phyloP scores from a whole-genome alignment of 768 basidiomycete genomes.

The Porphyrellus cyaneotinctus region DNA sequence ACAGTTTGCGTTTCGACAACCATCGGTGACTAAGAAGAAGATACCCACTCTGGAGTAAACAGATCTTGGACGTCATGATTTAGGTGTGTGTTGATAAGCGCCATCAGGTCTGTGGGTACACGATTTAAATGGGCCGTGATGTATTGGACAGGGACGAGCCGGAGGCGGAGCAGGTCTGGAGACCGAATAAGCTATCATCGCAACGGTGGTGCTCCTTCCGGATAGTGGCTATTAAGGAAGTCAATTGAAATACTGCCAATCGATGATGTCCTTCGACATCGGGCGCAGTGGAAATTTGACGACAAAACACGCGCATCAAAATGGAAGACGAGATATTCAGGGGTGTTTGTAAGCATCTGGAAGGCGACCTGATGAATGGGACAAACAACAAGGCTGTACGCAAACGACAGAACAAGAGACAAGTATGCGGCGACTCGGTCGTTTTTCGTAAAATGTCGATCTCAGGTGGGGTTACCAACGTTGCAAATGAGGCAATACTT shows the following conservation, averaged over 20 bases:
- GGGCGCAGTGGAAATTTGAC: slow-evolving; percentile 31
- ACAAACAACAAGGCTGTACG: slow-evolving; percentile 26
- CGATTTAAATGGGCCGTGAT: slow-evolving; percentile 1
- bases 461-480: slow-evolving; percentile 1
- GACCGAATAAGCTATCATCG: slow-evolving; percentile 3
- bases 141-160: neutral
- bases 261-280: slow-evolving; percentile 21
- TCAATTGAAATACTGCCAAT: slow-evolving; percentile 15
- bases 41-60: neutral
- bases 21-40: slow-evolving; percentile 6
- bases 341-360: slow-evolving; percentile 17
- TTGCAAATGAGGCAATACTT: slow-evolving; percentile 13
- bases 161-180: slow-evolving; percentile 8
- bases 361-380: slow-evolving; percentile 17
- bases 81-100: slow-evolving; percentile 3
- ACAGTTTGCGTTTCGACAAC: slow-evolving; percentile 11
- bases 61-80: slow-evolving; percentile 5
- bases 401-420: slow-evolving; percentile 3
- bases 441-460: slow-evolving; percentile 9
- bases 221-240: slow-evolving; percentile 6
- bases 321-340: slow-evolving; percentile 32
- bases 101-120: slow-evolving; percentile 14
- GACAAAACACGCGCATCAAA: slow-evolving; percentile 35
- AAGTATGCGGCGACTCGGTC: slow-evolving; percentile 20
- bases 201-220: slow-evolving; percentile 5